phyloP scores from a whole-genome alignment of 176 grass and related monocot species.

The Carex kokanica region DNA sequence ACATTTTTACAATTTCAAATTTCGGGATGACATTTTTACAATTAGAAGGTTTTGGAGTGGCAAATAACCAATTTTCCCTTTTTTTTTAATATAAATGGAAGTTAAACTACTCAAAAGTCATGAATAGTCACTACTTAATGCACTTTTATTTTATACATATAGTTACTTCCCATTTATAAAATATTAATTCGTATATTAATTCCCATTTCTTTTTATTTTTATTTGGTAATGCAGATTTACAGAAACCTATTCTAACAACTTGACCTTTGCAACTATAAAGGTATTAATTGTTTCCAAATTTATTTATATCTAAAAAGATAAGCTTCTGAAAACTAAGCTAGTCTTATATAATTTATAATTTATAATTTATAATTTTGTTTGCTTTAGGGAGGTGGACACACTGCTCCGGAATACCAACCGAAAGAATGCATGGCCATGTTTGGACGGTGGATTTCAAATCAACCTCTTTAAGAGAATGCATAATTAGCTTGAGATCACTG shows the following conservation, averaged over 20 bases:
- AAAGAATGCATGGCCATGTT: constrained; percentile 17
- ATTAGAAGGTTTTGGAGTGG: too few species aligned
- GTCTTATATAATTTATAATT: neutral
- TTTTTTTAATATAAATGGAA: neutral
- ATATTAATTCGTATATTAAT: neutral
- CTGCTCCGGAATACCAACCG: constrained; percentile 3
- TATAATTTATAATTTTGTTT: neutral
- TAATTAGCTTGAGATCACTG: neutral
- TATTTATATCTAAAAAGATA: neutral
- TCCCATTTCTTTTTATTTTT: neutral
- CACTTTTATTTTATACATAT: neutral
- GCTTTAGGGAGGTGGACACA: constrained; percentile 9
- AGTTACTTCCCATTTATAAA: neutral
- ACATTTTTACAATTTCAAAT: too few species aligned
- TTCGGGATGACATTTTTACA: too few species aligned
- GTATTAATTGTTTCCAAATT: neutral
- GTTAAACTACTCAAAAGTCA: neutral
- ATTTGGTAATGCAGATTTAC: constrained; percentile 22
- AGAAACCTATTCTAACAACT: constrained; percentile 26
- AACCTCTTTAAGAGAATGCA: neutral
- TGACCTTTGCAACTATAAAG: constrained; percentile 21
- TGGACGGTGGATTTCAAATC: constrained; percentile 16
- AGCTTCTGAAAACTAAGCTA: neutral
- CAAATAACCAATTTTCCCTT: too few species aligned
- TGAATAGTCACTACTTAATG: neutral